phyloP scores from a whole-genome alignment of 2,329 filamentous ascomycete species.

The Fusarium ambrosium region DNA sequence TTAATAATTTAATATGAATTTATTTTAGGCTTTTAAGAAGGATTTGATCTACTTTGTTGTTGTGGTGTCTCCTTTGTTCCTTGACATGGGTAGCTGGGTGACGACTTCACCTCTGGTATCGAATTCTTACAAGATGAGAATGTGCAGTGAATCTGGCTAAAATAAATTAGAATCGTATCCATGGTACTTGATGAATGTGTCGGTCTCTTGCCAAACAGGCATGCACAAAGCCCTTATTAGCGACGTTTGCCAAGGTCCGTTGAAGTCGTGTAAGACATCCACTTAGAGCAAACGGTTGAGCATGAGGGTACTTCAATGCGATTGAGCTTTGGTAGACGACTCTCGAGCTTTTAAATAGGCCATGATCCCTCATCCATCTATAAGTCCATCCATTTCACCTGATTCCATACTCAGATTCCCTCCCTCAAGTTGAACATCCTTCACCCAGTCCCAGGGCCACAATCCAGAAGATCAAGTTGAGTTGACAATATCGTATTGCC shows the following conservation, averaged over 20 bases:
- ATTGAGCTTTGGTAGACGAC: not conserved
- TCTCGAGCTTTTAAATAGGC: not conserved
- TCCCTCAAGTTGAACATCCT: not conserved
- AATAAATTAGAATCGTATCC: not conserved
- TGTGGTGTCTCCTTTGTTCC: no score
- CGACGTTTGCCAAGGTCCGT: not conserved
- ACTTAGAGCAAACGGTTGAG: not conserved
- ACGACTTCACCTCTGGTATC: not conserved
- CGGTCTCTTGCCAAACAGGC: not conserved
- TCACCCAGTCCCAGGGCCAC: not conserved
- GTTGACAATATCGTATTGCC: not conserved
- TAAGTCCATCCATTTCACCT: not conserved
- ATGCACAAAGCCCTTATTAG: not conserved
- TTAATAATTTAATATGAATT: no score
- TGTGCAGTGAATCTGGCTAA: not conserved
- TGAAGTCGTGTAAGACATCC: not conserved
- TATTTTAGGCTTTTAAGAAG: no score
- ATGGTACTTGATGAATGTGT: fast-evolving
- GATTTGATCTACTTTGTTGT: no score
- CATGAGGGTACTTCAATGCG: not conserved
- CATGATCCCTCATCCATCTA: not conserved
- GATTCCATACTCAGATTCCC: not conserved
- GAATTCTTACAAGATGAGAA: not conserved
- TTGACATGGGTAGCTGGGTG: no score
- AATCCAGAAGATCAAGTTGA: not conserved